Evolutionary conservation across 495 filamentous ascomycete genomes (phyloP).

Genomic region (Bryoglossum gracile): DNA sequence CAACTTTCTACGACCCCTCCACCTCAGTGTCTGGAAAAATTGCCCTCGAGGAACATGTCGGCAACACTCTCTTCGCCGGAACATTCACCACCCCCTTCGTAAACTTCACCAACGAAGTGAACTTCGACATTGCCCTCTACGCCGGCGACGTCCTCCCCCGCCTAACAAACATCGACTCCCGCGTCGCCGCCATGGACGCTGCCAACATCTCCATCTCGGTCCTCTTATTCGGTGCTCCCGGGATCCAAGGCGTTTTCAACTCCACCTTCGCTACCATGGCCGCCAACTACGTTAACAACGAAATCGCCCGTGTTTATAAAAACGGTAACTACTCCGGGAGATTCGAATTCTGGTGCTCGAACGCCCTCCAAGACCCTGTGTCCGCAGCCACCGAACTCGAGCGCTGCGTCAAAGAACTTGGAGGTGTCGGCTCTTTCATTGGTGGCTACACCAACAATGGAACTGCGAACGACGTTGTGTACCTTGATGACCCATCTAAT

Average conservation of each 20-base stretch:
- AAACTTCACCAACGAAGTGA: constrained; percentile 4
- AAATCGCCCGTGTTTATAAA: neutral
- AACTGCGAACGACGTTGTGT: constrained; percentile 38
- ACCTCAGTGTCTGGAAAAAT: constrained; percentile 2
- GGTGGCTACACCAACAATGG: constrained; percentile 43
- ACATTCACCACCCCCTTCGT: constrained; percentile 7
- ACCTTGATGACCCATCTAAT: constrained; percentile 2
- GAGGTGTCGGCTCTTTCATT: constrained; percentile 50
- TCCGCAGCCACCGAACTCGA: constrained; percentile 44
- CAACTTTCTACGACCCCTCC: neutral
- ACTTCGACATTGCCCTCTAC: constrained; percentile 1
- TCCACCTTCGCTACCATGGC: neutral
- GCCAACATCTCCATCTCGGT: constrained; percentile 1
- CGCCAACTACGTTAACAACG: constrained; percentile 6
- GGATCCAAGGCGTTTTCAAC: constrained; percentile 11
- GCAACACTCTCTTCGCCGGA: neutral
- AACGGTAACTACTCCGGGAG: constrained; percentile 1
- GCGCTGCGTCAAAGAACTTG: constrained; percentile 36
- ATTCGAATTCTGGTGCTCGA: constrained; percentile 9
- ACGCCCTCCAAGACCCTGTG: constrained; percentile 21
- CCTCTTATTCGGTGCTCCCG: neutral
- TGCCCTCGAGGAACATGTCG: neutral
- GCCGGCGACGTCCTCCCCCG: neutral
- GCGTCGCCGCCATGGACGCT: neutral
- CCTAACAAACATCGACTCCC: neutral